Evolutionary conservation across 345 rosid genomes (phyloP), one percentile per base, ranked within the genome.

Genomic region (Conringia planisiliqua): DNA sequence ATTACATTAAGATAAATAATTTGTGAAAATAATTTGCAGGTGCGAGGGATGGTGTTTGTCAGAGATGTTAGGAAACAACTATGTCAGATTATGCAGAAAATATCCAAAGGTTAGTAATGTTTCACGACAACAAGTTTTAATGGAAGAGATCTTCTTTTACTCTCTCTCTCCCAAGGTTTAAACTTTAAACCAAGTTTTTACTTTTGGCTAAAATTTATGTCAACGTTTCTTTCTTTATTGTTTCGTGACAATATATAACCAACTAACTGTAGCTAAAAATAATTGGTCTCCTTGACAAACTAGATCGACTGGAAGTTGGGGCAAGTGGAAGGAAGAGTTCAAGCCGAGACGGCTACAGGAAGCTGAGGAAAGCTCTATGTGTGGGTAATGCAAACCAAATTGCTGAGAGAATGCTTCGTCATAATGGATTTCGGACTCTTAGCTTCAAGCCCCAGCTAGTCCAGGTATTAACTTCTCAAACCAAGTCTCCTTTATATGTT

Each of bases 11-110:
- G 38, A 40, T 52, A 39, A 61, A 61, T 46, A 13, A 13, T 16
- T 55, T 16, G 39, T n/a, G 26, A 70, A 35, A 38, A 16, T 36
- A 59, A 56, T 72, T 44, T 79, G 67, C 71, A 95, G 99, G 92
- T 90, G 58, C 88, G 96, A 70, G 97, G 98, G 68, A 94, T 94
- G 98, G 74, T 35, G 77, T 91, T 94, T 79, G 96, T 85, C 75
- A 94, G 81, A 83, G 98, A 94, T 77, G 90, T 91, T 30, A 83
- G 96, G 75, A 90, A 77, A 84, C 98, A 94, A 74, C 74, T 94
- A 60, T 85, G 83, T 77, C 97, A 91, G 81, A 88, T 94, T 78
- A 91, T 94, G 96, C 88, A 88, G 77, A 91, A 88, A 78, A 85
- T 83, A 72, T 91, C 90, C 6, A 88, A 77, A 68, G 95, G 98